Conservation (phyloP, 306 rosid genomes). For the Inga oerstediana region DNA sequence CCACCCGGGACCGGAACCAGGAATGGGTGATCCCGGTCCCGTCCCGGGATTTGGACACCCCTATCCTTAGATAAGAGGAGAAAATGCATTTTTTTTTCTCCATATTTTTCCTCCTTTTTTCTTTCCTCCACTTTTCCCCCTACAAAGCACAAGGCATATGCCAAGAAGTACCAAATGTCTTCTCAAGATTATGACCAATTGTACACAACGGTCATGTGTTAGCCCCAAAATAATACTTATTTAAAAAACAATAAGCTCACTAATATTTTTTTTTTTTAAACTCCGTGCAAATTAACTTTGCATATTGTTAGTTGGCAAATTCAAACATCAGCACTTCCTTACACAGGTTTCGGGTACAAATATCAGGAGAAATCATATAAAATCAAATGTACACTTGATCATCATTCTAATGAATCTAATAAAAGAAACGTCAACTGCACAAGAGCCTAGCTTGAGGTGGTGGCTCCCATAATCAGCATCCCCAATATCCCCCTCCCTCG, state of each 20-base stretch:
- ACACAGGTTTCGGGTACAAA: not conserved
- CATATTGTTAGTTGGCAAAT: not conserved
- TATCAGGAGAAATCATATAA: constrained; percentile 13
- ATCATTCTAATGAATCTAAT: constrained; percentile 45
- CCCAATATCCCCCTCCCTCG: constrained; percentile 61
- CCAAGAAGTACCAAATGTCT: not conserved
- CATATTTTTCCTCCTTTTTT: too few relatives aligned
- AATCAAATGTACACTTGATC: constrained; percentile 50
- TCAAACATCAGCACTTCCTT: not conserved
- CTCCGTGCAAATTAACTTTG: not conserved
- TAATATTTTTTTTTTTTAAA: too few relatives aligned
- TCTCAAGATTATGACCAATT: not conserved
- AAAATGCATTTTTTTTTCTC: too few relatives aligned
- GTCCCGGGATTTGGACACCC: too few relatives aligned
- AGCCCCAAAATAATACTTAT: too few relatives aligned
- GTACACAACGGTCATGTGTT: not conserved
- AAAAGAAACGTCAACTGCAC: constrained; percentile 46
- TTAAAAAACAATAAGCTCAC: too few relatives aligned
- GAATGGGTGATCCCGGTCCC: too few relatives aligned
- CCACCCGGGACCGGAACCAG: too few relatives aligned
- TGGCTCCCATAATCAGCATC: constrained; percentile 40
- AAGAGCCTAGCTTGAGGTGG: constrained; percentile 33
- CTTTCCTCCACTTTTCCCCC: too few relatives aligned
- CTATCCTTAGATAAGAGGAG: too few relatives aligned
- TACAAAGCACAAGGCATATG: too few relatives aligned